Conservation (phyloP, 164 flowering plant genomes). For the Tinospora cordifolia region DNA sequence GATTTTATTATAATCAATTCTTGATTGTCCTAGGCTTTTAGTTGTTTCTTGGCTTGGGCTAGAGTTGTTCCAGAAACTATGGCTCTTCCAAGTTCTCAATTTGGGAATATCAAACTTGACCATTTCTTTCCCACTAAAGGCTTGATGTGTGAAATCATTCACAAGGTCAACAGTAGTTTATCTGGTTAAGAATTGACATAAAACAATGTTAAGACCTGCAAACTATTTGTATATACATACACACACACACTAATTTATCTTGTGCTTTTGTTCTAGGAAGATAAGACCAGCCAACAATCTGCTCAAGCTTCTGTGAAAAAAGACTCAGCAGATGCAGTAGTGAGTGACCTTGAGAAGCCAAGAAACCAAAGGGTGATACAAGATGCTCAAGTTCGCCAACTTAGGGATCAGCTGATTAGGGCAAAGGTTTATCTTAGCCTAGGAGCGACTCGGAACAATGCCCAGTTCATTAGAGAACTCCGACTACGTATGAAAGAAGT, state of each 20-base stretch:
- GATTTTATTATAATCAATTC: neutral
- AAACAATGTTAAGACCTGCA: no score
- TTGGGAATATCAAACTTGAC: no score
- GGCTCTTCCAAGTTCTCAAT: no score
- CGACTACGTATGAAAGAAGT: constrained; percentile 64
- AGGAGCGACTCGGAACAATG: constrained; percentile 51
- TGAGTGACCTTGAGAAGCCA: constrained; percentile 22
- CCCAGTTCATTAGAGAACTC: constrained; percentile 63
- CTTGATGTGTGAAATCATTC: no score
- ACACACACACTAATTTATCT: no score
- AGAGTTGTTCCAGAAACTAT: no score
- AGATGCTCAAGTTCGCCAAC: constrained; percentile 53
- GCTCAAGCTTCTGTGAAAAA: constrained; percentile 17
- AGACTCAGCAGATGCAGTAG: constrained; percentile 18
- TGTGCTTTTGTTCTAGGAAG: constrained; percentile 26
- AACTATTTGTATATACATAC: no score
- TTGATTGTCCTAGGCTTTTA: neutral
- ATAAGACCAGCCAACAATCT: constrained; percentile 19
- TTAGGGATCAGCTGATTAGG: constrained; percentile 75
- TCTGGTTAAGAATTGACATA: no score
- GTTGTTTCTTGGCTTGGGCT: neutral
- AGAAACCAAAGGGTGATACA: constrained; percentile 26
- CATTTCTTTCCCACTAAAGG: no score
- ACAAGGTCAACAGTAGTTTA: no score
- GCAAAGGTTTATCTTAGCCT: constrained; percentile 66